A percentile compares a stretch with the other conserved stretches of the same genome.
Evolutionary conservation across 768 basidiomycete species (phyloP).

Genomic region (Suillus variegatus): DNA sequence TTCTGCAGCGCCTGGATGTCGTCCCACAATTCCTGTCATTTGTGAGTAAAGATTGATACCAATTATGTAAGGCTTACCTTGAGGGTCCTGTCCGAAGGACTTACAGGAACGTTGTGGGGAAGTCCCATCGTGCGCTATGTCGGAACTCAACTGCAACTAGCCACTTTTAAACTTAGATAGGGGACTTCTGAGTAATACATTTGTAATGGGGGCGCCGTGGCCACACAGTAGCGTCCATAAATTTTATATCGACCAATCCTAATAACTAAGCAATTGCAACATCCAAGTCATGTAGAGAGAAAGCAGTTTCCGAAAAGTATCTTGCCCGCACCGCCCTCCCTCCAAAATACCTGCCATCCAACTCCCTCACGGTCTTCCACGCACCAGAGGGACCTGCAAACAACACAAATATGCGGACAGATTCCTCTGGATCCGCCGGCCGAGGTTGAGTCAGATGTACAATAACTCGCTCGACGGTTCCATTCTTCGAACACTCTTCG

Average conservation of each 20-base stretch:
- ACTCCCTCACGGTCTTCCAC: conserved; percentile 93
- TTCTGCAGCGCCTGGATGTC: no score
- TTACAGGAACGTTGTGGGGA: no score
- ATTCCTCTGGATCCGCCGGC: conserved; percentile 68
- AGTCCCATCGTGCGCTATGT: no score
- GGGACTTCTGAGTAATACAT: no score
- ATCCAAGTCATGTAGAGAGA: conserved; percentile 53
- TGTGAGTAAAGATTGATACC: no score
- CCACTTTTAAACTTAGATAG: no score
- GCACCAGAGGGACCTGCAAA: conserved; percentile 92
- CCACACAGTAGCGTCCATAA: no score
- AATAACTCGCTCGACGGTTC: conserved; percentile 88
- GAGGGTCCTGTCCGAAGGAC: no score
- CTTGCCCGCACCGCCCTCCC: conserved; percentile 81
- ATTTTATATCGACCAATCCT: neutral
- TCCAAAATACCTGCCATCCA: conserved; percentile 92
- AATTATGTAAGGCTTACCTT: no score
- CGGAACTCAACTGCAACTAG: no score
- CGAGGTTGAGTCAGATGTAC: conserved; percentile 76
- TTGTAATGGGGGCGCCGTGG: no score
- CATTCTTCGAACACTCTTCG: conserved; percentile 90
- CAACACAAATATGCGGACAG: conserved; percentile 87
- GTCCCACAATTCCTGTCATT: no score
- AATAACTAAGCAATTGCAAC: conserved; percentile 33
- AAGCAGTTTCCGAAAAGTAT: conserved; percentile 72